These are phyloP conservation scores for Neopestalotiopsis sp. DNA, from an alignment of 2,329 filamentous ascomycete genomes.

Conservation along the genomic window DNA sequence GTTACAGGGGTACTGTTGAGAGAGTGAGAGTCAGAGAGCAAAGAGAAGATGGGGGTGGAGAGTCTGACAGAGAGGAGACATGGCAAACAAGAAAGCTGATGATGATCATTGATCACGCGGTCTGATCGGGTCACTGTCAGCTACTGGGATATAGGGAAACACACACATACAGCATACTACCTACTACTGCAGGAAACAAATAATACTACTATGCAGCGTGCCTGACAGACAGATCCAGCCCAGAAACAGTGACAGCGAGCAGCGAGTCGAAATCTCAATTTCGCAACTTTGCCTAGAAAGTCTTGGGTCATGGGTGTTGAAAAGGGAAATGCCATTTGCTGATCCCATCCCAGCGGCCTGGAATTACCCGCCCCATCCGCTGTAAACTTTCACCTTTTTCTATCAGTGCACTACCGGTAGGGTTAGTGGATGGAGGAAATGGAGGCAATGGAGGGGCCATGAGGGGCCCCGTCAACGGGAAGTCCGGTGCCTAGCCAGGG, in stretches of 20 bases:
- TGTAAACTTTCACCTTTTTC: neutral
- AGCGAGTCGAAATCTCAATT: neutral
- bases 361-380: conserved; percentile 2
- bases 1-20: neutral
- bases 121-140: too few relatives aligned
- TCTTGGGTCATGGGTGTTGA: neutral
- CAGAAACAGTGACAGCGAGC: neutral
- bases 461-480: too few relatives aligned
- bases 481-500: too few relatives aligned
- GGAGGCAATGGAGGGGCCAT: neutral
- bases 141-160: too few relatives aligned
- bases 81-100: too few relatives aligned
- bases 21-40: neutral
- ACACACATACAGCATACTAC: too few relatives aligned
- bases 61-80: neutral
- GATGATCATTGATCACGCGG: too few relatives aligned
- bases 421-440: too few relatives aligned
- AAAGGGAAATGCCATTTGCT: neutral
- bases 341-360: neutral
- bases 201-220: too few relatives aligned
- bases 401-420: too few relatives aligned
- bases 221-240: too few relatives aligned
- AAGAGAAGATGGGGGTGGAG: neutral
- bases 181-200: too few relatives aligned
- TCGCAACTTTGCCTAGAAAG: neutral